Conservation (phyloP, 306 rosid genomes). For the Vigna trinervia region DNA sequence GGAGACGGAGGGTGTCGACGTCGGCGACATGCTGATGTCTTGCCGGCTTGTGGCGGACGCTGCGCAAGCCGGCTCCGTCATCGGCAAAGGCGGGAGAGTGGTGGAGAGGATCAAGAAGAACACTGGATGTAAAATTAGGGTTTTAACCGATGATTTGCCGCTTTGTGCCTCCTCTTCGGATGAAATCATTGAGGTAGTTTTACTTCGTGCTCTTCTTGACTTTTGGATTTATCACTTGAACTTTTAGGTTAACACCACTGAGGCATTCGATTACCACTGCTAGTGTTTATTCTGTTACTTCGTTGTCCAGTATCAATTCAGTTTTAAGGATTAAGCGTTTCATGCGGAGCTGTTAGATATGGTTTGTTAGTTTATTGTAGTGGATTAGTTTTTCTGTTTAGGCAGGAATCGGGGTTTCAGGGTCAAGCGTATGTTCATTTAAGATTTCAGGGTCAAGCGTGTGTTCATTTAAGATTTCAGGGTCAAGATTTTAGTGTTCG, state of each 20-base stretch:
- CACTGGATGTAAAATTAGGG: constrained; percentile 76
- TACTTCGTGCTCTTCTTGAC: background rate
- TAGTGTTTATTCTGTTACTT: constrained; percentile 2
- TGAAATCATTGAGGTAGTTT: constrained; percentile 84
- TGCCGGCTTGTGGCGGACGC: constrained; percentile 75
- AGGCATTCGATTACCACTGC: background rate
- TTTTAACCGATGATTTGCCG: constrained; percentile 69
- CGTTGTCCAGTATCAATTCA: background rate
- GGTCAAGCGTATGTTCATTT: too few species aligned
- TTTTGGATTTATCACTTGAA: background rate
- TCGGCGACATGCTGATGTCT: constrained; percentile 68
- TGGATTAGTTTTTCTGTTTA: background rate
- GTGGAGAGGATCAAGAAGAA: constrained; percentile 93
- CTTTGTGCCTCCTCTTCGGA: constrained; percentile 67
- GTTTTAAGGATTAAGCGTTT: constrained; percentile 2
- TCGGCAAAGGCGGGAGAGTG: constrained; percentile 93
- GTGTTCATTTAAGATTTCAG: too few species aligned
- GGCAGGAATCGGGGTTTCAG: too few species aligned
- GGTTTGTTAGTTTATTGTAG: constrained; percentile 8
- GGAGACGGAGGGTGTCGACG: constrained; percentile 69
- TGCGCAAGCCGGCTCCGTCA: constrained; percentile 77
- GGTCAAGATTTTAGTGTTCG: background rate
- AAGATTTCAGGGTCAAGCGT: too few species aligned
- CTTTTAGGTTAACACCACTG: background rate
- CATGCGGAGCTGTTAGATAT: background rate